Base-by-base conservation (phyloP, 108 stramenopile genomes). In the Skeletonema marinoi region DNA sequence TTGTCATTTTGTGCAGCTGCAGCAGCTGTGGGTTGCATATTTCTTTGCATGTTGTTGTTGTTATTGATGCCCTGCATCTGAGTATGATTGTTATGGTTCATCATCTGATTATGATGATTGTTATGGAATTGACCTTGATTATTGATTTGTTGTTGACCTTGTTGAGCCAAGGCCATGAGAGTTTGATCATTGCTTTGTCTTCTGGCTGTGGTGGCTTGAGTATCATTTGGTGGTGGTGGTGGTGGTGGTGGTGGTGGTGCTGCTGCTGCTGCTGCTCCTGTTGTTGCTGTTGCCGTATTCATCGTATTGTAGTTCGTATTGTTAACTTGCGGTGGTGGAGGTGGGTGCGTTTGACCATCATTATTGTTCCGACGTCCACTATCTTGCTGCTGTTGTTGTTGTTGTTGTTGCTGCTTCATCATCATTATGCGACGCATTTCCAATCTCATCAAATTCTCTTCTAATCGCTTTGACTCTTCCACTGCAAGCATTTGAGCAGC, bases 401-500 rank as follows among this genome's bases (percentile, higher is more conserved):
- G 17, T 17, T 51, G 50, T 7, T 51, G 50, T 4, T 19, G 50
- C 19, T 21, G 4, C 33, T 25, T 51, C 3, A 12, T 68, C 61
- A 50, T 60, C 77, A 70, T 70, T 48, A 60, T 65, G 9, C 69
- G 61, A 7, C 62, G 35, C 68, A 70, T 70, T 65, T 77, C 77
- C 63, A 77, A 44, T 38, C 62, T 63, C 77, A 70, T 77, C 29
- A 77, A 30, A 51, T 77, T 77, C 60, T 77, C 77, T 42, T 77
- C 77, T 17, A 77, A 29, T 29, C 68, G 32, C 38, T 58, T 70
- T 9, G 77, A 70, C 35, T 77, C 77, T 58, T 77, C 77, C 11
- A 39, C 66, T 11, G 77, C 77, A 41, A 77, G 61, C 77, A 70
- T 70, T 64, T 77, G 77, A 16, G 77, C 77, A 3, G 77, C 77